Evolutionary conservation across 2,329 filamentous ascomycete species (phyloP), one percentile per base, ranked within the genome.

Genomic region (Fusarium musae): DNA sequence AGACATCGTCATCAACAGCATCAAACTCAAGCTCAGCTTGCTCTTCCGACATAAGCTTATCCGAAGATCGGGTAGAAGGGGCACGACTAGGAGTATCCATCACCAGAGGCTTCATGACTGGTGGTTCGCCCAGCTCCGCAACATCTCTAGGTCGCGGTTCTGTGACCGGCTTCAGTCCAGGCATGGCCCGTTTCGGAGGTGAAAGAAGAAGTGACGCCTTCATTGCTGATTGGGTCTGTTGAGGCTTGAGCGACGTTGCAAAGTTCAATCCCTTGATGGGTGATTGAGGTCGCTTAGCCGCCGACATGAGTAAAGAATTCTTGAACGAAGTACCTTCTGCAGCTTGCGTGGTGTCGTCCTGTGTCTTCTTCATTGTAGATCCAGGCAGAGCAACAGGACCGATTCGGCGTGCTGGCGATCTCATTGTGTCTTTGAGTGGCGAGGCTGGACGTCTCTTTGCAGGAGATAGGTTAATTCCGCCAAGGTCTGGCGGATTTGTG

Each of bases 401-500:
- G 34, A 82, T 81, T 37, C 80, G 79, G 77, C 88, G 89, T 2
- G 89, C 87, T 1, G 89, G 89, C 4, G 87, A 88, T 69, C 85
- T 88, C 78, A 91, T 82, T 1, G 85, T 80, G 30, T 90, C 89
- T 75, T 87, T 90, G 72, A 82, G 84, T 0, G 89, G 86, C 3
- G 88, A 87, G 9, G 84, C 75, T 4, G 87, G 85, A 13, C 84
- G 83, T 34, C 89, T 84, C 62, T 88, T 86, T n/a, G 89, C 87
- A 5, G 90, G 89, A 49, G 88, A 91, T 47, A 91, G 79, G 17
- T 84, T 80, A 3, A 84, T 79, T 8, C 80, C 75, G 30, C 78
- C 76, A 0, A 82, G 75, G 54, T 86, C 84, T 11, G 82, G 80
- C 10, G 81, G 69, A 21, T 83, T 79, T 12, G 78, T 73, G 34